Percentiles rank a stretch among this genome's conserved stretches.
Evolutionary conservation across 352 stramenopile genomes (phyloP).

Genomic region (Phytopythium delawarense): DNA sequence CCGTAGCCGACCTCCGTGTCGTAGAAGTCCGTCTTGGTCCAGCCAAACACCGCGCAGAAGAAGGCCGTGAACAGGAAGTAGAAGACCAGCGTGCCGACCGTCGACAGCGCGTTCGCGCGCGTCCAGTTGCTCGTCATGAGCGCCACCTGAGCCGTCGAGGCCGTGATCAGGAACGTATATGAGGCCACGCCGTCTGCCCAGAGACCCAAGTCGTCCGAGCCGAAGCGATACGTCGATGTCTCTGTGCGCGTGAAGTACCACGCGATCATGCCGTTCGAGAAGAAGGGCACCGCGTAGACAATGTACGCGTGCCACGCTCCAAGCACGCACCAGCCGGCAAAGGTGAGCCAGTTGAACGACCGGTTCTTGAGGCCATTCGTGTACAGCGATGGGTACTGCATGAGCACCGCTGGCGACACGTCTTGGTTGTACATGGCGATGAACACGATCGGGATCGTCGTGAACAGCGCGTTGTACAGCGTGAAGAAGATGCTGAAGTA

Average conservation of each 20-base stretch:
- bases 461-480: slow-evolving; percentile 88
- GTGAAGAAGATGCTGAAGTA: slow-evolving; percentile 90
- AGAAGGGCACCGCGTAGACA: slow-evolving; percentile 82
- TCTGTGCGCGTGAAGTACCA: slow-evolving; percentile 73
- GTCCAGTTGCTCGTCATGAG: slow-evolving; percentile 91
- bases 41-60: slow-evolving; percentile 76
- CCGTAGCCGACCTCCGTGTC: slow-evolving; percentile 74
- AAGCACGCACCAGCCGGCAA: slow-evolving; percentile 82
- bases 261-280: slow-evolving; percentile 76
- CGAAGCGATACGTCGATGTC: slow-evolving; percentile 49
- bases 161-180: slow-evolving; percentile 86
- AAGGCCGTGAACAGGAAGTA: slow-evolving; percentile 86
- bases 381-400: slow-evolving; percentile 89
- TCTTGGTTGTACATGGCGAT: slow-evolving; percentile 92
- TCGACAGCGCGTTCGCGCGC: slow-evolving; percentile 59
- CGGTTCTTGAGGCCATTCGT: slow-evolving; percentile 86
- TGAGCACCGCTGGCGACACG: slow-evolving; percentile 81
- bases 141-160: slow-evolving; percentile 79
- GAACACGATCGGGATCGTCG: slow-evolving; percentile 86
- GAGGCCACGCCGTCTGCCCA: slow-evolving; percentile 78
- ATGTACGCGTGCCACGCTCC: slow-evolving; percentile 88
- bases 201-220: slow-evolving; percentile 66
- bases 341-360: slow-evolving; percentile 88
- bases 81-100: slow-evolving; percentile 78
- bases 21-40: slow-evolving; percentile 73